phyloP scores from a whole-genome alignment of 805 yeast species.

The Ogataea zsoltii region DNA sequence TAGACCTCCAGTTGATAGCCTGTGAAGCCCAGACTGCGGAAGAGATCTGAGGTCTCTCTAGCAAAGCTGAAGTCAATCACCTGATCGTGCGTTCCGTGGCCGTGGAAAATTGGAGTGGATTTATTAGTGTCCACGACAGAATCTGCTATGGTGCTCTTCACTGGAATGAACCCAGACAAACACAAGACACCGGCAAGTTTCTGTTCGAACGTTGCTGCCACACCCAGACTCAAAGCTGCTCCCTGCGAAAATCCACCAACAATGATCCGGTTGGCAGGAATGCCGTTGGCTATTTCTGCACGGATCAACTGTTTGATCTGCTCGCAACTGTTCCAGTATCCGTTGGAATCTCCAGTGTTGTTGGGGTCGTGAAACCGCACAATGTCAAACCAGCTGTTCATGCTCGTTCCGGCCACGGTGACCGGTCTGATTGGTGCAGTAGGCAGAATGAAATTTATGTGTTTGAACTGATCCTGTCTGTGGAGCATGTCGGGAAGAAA shows the following conservation, averaged over 20 bases:
- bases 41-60: slow-evolving; percentile 43
- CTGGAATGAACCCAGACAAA: slow-evolving; percentile 72
- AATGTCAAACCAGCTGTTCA: slow-evolving; percentile 91
- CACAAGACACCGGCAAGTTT: slow-evolving; percentile 79
- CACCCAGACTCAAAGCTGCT: slow-evolving; percentile 72
- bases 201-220: slow-evolving; percentile 50
- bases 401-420: slow-evolving; percentile 63
- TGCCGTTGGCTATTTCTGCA: slow-evolving; percentile 54
- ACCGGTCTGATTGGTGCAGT: slow-evolving; percentile 79
- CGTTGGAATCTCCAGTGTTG: slow-evolving; percentile 51
- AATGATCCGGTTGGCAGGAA: slow-evolving; percentile 67
- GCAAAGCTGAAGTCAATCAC: slow-evolving; percentile 50
- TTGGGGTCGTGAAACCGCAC: slow-evolving; percentile 49
- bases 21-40: slow-evolving; percentile 45
- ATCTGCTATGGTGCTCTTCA: slow-evolving; percentile 29
- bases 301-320: slow-evolving; percentile 46
- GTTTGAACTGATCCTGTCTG: slow-evolving; percentile 44
- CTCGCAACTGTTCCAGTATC: slow-evolving; percentile 52
- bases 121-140: slow-evolving; percentile 43
- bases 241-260: slow-evolving; percentile 98
- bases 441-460: slow-evolving; percentile 80
- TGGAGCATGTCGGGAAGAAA: slow-evolving; percentile 70
- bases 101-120: slow-evolving; percentile 78
- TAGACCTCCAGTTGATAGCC: slow-evolving; percentile 55
- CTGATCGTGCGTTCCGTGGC: slow-evolving; percentile 83